These are phyloP conservation scores for Cyberlindnera subsufficiens DNA, from an alignment of 805 yeast species.

Conservation along the genomic window DNA sequence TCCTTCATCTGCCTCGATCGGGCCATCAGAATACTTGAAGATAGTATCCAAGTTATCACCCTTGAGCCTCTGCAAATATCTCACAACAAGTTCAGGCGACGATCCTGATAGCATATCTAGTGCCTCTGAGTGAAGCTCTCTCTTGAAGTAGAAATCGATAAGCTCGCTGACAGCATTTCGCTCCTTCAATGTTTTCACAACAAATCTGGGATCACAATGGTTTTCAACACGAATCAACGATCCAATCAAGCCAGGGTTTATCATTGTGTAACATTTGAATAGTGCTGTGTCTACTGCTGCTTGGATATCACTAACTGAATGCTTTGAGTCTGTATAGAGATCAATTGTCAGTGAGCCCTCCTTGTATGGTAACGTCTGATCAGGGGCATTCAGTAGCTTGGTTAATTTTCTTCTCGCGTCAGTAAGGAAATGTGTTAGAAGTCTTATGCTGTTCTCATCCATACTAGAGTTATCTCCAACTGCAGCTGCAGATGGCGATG, in stretches of 20 bases:
- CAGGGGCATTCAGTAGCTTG: slow-evolving; percentile 20
- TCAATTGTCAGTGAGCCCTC: slow-evolving; percentile 12
- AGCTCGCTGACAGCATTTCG: slow-evolving; percentile 56
- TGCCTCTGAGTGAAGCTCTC: slow-evolving; percentile 59
- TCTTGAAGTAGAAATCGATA: slow-evolving; percentile 70
- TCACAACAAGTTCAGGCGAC: slow-evolving; percentile 26
- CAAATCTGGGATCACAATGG: slow-evolving; percentile 61
- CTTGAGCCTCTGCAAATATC: slow-evolving; percentile 52
- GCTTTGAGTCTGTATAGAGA: slow-evolving; percentile 11
- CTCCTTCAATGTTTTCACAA: slow-evolving; percentile 44
- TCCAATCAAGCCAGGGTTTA: slow-evolving; percentile 68
- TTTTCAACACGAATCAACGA: slow-evolving; percentile 77
- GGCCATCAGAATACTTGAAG: slow-evolving; percentile 50
- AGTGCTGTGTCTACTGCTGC: slow-evolving; percentile 67
- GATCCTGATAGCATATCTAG: slow-evolving; percentile 48
- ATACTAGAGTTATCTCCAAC: not conserved
- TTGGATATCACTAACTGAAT: slow-evolving; percentile 32
- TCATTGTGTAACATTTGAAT: slow-evolving; percentile 66
- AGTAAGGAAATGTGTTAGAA: slow-evolving; percentile 36
- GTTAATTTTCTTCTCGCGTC: slow-evolving; percentile 43
- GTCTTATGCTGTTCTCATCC: slow-evolving; percentile 3
- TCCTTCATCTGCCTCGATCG: slow-evolving; percentile 32
- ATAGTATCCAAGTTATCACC: slow-evolving; percentile 46
- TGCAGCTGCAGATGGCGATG: slow-evolving; percentile 11
- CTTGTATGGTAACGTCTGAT: slow-evolving; percentile 7